Evolutionary conservation across 2,329 filamentous ascomycete species (phyloP).

Genomic region (Diaporthe ampelina): DNA sequence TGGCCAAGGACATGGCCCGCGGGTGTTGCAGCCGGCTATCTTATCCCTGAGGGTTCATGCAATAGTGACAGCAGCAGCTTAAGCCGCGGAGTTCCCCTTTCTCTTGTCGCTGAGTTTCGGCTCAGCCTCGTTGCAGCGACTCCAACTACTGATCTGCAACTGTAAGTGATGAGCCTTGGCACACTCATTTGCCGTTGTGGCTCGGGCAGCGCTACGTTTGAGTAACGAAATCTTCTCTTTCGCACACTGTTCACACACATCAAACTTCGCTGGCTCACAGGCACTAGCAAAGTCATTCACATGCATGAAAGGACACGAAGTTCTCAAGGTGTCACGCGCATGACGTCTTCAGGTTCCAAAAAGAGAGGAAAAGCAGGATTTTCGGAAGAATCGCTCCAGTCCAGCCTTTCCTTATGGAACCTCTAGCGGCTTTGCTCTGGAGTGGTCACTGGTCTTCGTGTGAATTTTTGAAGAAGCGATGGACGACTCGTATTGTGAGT

Average conservation of each 20-base stretch:
- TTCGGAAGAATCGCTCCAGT: not conserved
- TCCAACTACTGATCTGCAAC: not conserved
- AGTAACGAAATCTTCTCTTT: not conserved
- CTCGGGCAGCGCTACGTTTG: not conserved
- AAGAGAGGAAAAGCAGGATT: not conserved
- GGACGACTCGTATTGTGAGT: not conserved
- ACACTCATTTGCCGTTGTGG: not conserved
- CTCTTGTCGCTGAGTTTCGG: not conserved
- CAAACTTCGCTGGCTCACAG: not conserved
- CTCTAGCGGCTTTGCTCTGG: too few relatives aligned
- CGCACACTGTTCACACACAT: not conserved
- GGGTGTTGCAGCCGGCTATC: not conserved
- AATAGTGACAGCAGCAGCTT: not conserved
- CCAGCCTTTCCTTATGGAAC: not conserved
- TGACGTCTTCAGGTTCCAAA: not conserved
- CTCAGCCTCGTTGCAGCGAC: not conserved
- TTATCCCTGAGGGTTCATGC: slow-evolving; percentile 4
- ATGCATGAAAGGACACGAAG: not conserved
- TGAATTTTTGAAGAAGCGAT: too few relatives aligned
- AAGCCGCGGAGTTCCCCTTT: not conserved
- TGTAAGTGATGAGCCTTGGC: not conserved
- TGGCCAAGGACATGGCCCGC: not conserved
- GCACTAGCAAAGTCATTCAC: not conserved
- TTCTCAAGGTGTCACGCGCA: not conserved
- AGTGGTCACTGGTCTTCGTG: too few relatives aligned